Evolutionary conservation across 768 basidiomycete species (phyloP).

Genomic region (Cystofilobasidium capitatum): DNA sequence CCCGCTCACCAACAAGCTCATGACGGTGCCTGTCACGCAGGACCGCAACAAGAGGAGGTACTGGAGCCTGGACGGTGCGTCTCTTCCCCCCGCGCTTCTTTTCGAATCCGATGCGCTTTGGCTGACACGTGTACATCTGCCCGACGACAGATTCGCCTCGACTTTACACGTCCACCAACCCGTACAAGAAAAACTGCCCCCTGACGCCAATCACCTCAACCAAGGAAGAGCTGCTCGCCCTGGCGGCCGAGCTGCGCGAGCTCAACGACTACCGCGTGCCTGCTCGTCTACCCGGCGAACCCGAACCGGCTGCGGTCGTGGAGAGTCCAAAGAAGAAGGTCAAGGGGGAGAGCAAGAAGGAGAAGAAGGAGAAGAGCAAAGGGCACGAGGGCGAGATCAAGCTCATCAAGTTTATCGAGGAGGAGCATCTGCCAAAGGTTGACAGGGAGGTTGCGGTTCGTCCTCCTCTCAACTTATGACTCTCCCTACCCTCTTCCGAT

Average conservation of each 20-base stretch:
- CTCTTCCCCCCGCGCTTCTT: constrained; percentile 35
- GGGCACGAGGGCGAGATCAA: constrained; percentile 41
- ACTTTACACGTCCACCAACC: constrained; percentile 73
- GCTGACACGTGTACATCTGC: neutral
- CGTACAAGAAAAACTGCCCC: constrained; percentile 76
- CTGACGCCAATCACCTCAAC: constrained; percentile 64
- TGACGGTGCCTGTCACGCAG: constrained; percentile 64
- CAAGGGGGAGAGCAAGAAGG: constrained; percentile 39
- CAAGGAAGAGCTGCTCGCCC: constrained; percentile 58
- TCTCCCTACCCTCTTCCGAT: neutral
- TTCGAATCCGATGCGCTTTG: constrained; percentile 33
- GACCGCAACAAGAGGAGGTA: constrained; percentile 66
- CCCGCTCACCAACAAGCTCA: constrained; percentile 45
- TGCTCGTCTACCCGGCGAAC: constrained; percentile 29
- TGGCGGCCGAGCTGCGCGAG: constrained; percentile 55
- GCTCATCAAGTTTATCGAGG: constrained; percentile 56
- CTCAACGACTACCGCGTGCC: constrained; percentile 41
- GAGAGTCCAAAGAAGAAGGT: constrained; percentile 46
- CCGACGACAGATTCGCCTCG: constrained; percentile 62
- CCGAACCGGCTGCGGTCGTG: neutral
- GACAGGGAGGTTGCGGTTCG: constrained; percentile 64
- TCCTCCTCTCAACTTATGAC: constrained; percentile 28
- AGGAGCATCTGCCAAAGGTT: constrained; percentile 51
- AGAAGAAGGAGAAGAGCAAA: constrained; percentile 51
- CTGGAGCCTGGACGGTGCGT: constrained; percentile 84